Evolutionary conservation across 495 filamentous ascomycete genomes (phyloP).

Genomic region (Astrothelium macrocarpum): DNA sequence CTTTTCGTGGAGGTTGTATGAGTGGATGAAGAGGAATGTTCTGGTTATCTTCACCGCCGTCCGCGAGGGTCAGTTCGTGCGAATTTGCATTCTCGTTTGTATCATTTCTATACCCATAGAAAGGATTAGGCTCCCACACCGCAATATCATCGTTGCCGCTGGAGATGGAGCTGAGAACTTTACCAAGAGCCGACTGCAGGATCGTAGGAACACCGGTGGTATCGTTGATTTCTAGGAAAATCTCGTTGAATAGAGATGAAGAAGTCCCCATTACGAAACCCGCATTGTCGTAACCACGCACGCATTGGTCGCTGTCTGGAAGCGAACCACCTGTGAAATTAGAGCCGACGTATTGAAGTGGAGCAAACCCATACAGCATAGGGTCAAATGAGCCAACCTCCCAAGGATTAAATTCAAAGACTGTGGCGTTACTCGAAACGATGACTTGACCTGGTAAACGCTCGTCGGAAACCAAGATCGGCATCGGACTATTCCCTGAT

Average conservation of each 20-base stretch:
- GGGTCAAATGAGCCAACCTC: slow-evolving; percentile 83
- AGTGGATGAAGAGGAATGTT: slow-evolving; percentile 81
- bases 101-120: slow-evolving; percentile 56
- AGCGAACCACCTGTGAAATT: slow-evolving; percentile 62
- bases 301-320: slow-evolving; percentile 49
- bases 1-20: slow-evolving; percentile 64
- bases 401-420: slow-evolving; percentile 80
- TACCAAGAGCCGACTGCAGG: slow-evolving; percentile 40
- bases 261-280: slow-evolving; percentile 87
- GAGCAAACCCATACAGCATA: slow-evolving; percentile 67
- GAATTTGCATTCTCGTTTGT: slow-evolving; percentile 50
- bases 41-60: slow-evolving; percentile 79
- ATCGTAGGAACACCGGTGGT: slow-evolving; percentile 44
- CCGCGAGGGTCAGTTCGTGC: slow-evolving; percentile 61
- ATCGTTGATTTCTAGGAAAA: slow-evolving; percentile 48
- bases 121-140: slow-evolving; percentile 75
- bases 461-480: slow-evolving; percentile 68
- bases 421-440: slow-evolving; percentile 66
- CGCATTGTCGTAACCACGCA: slow-evolving; percentile 73
- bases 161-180: slow-evolving; percentile 47
- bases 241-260: slow-evolving; percentile 79
- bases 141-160: slow-evolving; percentile 66
- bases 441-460: slow-evolving; percentile 55
- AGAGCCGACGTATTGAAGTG: slow-evolving; percentile 66
- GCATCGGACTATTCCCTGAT: slow-evolving; percentile 67